Percentiles rank a stretch among this genome's conserved stretches.
phyloP scores from a whole-genome alignment of 495 filamentous ascomycete species.

The Ramalina peruviana region DNA sequence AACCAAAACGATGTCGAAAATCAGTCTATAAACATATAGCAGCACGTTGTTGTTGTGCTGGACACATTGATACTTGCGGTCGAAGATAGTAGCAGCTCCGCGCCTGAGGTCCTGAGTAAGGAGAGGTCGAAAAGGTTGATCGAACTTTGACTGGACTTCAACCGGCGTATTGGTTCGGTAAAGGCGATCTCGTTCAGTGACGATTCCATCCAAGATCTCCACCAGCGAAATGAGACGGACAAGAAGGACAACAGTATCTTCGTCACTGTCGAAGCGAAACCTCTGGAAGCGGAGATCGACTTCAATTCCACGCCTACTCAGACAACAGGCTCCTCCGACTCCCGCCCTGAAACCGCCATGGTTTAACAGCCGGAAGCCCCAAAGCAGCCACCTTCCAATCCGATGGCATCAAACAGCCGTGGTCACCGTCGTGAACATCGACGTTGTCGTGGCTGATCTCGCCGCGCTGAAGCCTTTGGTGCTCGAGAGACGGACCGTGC shows the following conservation, averaged over 20 bases:
- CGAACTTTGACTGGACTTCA: neutral
- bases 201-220: neutral
- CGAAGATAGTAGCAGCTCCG: too few species aligned
- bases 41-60: too few species aligned
- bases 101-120: too few species aligned
- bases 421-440: conserved; percentile 61
- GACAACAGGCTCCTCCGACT: neutral
- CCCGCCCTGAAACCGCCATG: neutral
- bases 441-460: conserved; percentile 26
- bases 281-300: neutral
- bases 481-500: too few species aligned
- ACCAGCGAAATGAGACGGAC: neutral
- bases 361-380: conserved; percentile 2
- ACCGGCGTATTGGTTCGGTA: neutral
- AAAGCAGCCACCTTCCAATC: conserved; percentile 14
- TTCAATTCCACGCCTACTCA: neutral
- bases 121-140: too few species aligned
- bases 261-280: neutral
- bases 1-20: too few species aligned
- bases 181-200: neutral
- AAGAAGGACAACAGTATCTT: neutral
- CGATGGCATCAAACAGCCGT: conserved; percentile 23
- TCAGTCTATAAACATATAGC: too few species aligned
- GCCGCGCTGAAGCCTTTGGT: too few species aligned
- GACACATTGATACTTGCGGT: too few species aligned